Evolutionary conservation across 139 green algal genomes (phyloP), one percentile per base, ranked within the genome.

Genomic region (Dunaliella primolecta): DNA sequence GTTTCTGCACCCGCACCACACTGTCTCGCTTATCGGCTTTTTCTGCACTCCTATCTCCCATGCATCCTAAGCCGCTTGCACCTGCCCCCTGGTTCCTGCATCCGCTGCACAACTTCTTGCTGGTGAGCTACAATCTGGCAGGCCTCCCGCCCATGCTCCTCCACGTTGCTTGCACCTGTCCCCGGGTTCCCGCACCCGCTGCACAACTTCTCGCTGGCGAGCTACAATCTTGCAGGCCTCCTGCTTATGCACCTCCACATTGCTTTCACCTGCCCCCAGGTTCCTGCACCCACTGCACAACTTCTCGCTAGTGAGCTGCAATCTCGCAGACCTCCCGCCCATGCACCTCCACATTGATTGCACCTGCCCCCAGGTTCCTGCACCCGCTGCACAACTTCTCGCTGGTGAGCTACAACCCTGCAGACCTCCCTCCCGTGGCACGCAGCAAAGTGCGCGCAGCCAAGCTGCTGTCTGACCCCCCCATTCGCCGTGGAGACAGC

Each of bases 201-300:
- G 31, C 94, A 97, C 91, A 97, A 97, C 89, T 97, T 97, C 79
- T 87, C 93, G 0, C 78, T 97, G 24, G 85, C 95, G 2, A 91
- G 89, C 0, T 97, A 95, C 83, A 84, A 95, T 84, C 90, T 92
- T n/a, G n/a, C n/a, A n/a, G n/a, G n/a, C n/a, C n/a, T n/a, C n/a
- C n/a, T n/a, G n/a, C n/a, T n/a, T n/a, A n/a, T n/a, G n/a, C n/a
- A n/a, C n/a, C n/a, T n/a, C n/a, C n/a, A n/a, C n/a, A n/a, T n/a
- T n/a, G n/a, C n/a, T n/a, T n/a, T n/a, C n/a, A n/a, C n/a, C 77
- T 81, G 34, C 20, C 20, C 36, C 1, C 85, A 85, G 86, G 72
- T 97, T 97, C 88, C 90, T 97, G 38, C 94, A 97, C 86, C 94
- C 94, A 20, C 88, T 96, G 31, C 94, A 97, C 91, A 97, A 97